Base-by-base conservation (phyloP, 1,284 basidiomycete species). In the Leucoagaricus sp. region DNA sequence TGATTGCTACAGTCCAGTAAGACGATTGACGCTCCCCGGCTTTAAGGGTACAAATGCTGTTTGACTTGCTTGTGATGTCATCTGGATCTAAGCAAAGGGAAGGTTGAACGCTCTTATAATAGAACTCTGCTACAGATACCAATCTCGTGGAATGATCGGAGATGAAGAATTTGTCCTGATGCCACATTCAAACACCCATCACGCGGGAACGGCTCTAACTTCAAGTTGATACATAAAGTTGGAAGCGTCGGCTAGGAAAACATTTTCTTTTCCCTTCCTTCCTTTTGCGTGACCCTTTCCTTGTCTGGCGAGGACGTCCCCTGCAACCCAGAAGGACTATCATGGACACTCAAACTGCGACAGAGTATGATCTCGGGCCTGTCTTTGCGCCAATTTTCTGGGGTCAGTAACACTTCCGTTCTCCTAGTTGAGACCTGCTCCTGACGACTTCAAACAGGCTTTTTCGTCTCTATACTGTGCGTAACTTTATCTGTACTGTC, bases 351-450 rank as follows among this genome's bases (percentile, higher is more conserved):
- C 31, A 50, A 57, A 8, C 36, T 10, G 33, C 38, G 41, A 26
- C 38, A n/a, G 53, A 40, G 40, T 38, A 48, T 33, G 55, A 58
- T 17, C 58, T 61, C 42, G 45, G 48, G 3, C 53, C 60, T 5
- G 45, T 61, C 9, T 61, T 61, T 34, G 57, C 57, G 40, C 60
- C 60, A 3, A 40, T 61, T 46, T 61, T 44, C 31, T 61, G 60
- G 60, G 60, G 60, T 61, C 1, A n/a, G 47, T 53, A n/a, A n/a
- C 21, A 6, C n/a, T 5, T 31, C 2, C 26, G 23, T 25, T 44
- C 57, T 3, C 33, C 21, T 15, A 19, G 17, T 13, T 26, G 12
- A 10, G n/a, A 33, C 19, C 23, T 12, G 23, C 4, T 13, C 19
- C 31, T 49, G 19, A 26, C 48, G 13, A 28, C 5, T 34, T 36